Evolutionary conservation across 176 grass and related monocot species (phyloP), one percentile per base, ranked within the genome.

Genomic region (Pontederia paniculata): DNA sequence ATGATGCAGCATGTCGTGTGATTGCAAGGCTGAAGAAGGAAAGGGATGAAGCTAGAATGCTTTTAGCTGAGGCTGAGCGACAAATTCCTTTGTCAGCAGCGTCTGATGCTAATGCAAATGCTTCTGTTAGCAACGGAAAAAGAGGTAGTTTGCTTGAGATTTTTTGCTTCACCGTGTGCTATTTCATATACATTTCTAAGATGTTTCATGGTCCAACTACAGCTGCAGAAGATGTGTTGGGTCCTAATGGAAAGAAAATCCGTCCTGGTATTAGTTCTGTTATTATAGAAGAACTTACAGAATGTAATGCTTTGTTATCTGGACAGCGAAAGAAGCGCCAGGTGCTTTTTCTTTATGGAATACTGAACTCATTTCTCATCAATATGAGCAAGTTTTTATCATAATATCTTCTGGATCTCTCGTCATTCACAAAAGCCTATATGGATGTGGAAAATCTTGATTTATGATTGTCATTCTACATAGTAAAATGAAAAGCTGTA

Each of bases 21-120:
- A 98, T 98, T 82, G 94, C 94, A 62, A 93, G 94, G 81, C 73
- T 98, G 66, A 98, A 98, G 80, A 98, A 98, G 78, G 94, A 98
- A 84, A 88, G 94, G 41, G 94, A 98, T 73, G 94, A 93, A 44
- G 81, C 87, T 41, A 93, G 94, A 89, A 73, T 63, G 66, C 83
- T 93, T 74, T 76, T 98, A 76, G 63, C 87, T 79, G 78, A 82
- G 73, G 94, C 87, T 42, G 94, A 98, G 65, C 82, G 78, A 64
- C 80, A 98, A 51, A 83, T 93, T 74, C 80, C 91, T 58, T 61
- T 64, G 23, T 70, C 67, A 50, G 74, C 62, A 78, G 62, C 66
- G 70, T 63, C 61, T 73, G 65, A 68, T 70, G 63, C 69, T 21
- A 44, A 67, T 54, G 50, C 49, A 20, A 44, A 17, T 57, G 51